phyloP scores from a whole-genome alignment of 495 filamentous ascomycete genomes.

The Parathielavia hyrcaniae region DNA sequence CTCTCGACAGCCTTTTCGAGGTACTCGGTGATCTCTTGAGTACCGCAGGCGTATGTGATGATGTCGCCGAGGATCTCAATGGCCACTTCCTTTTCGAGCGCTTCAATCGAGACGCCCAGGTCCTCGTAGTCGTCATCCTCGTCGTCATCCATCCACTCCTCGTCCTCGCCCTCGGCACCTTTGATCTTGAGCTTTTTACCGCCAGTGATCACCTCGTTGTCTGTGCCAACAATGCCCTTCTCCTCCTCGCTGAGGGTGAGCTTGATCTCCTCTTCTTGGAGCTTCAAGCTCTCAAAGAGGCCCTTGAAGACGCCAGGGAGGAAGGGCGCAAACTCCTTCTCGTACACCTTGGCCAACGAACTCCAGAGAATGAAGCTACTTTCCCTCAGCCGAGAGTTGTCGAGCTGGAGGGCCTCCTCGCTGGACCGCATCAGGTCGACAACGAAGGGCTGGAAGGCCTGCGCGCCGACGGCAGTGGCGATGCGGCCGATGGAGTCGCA shows the following conservation, averaged over 20 bases:
- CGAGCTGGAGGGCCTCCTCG: conserved; percentile 85
- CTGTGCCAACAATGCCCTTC: conserved; percentile 58
- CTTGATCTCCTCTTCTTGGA: conserved; percentile 81
- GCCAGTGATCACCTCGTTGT: conserved; percentile 64
- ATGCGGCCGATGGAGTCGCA: conserved; percentile 91
- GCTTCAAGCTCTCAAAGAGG: conserved; percentile 76
- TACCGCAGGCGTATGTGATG: conserved; percentile 70
- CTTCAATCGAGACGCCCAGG: conserved; percentile 70
- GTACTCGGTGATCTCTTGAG: conserved; percentile 65
- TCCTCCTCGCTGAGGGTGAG: conserved; percentile 72
- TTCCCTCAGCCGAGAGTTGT: conserved; percentile 82
- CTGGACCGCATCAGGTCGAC: conserved; percentile 80
- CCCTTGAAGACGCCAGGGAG: conserved; percentile 79
- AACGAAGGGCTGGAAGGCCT: conserved; percentile 85
- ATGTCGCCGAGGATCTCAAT: conserved; percentile 91
- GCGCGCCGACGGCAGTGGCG: conserved; percentile 76
- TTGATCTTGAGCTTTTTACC: conserved; percentile 83
- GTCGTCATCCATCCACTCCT: conserved; percentile 54
- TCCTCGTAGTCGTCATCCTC: conserved; percentile 83
- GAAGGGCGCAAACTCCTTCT: conserved; percentile 82
- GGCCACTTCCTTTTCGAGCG: conserved; percentile 95
- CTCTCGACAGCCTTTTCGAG: conserved; percentile 84
- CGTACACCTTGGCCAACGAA: conserved; percentile 87
- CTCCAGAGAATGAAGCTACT: conserved; percentile 97
- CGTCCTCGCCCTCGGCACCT: conserved; percentile 51